These are phyloP conservation scores for Rhytidhysteron rufulum DNA, from an alignment of 2,329 filamentous ascomycete genomes.

Conservation along the genomic window DNA sequence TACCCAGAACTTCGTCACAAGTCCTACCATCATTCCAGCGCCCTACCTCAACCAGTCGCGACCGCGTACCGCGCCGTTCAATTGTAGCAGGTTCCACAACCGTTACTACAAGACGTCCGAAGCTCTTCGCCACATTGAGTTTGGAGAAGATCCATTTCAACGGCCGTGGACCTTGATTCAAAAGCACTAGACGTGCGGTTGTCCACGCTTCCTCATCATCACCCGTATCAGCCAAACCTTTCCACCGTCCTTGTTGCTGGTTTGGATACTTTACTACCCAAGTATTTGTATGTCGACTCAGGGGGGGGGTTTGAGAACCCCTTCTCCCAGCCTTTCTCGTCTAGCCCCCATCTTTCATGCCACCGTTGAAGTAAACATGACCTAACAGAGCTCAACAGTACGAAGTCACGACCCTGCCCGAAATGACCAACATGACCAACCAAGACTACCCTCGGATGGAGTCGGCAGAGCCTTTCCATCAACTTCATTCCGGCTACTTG, in stretches of 20 bases:
- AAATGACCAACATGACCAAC: constrained; percentile 1
- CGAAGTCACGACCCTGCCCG: neutral
- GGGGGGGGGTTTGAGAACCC: neutral
- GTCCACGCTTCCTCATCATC: constrained; percentile 3
- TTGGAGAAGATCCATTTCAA: constrained; percentile 9
- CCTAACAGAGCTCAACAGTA: constrained; percentile 3
- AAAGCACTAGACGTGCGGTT: constrained; percentile 15
- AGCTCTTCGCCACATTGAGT: constrained; percentile 22
- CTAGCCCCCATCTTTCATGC: neutral
- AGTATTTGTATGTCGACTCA: constrained; percentile 3
- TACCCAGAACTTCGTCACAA: constrained; percentile 7
- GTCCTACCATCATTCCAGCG: constrained; percentile 28
- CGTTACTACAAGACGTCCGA: constrained; percentile 20
- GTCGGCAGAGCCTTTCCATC: constrained; percentile 19
- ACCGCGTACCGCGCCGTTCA: constrained; percentile 26
- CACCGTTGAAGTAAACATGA: neutral
- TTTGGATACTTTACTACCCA: neutral
- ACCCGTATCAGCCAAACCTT: constrained; percentile 6
- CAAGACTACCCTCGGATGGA: constrained; percentile 7
- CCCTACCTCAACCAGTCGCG: constrained; percentile 28
- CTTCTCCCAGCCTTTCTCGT: neutral
- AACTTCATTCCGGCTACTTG: constrained; percentile 14
- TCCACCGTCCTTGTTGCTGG: constrained; percentile 4
- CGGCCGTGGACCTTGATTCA: constrained; percentile 23
- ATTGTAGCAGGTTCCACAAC: constrained; percentile 28